Percentiles rank a stretch among this genome's conserved stretches.
These are phyloP conservation scores for Neolentinus lepideus DNA, from an alignment of 1,284 basidiomycete genomes.

Conservation along the genomic window DNA sequence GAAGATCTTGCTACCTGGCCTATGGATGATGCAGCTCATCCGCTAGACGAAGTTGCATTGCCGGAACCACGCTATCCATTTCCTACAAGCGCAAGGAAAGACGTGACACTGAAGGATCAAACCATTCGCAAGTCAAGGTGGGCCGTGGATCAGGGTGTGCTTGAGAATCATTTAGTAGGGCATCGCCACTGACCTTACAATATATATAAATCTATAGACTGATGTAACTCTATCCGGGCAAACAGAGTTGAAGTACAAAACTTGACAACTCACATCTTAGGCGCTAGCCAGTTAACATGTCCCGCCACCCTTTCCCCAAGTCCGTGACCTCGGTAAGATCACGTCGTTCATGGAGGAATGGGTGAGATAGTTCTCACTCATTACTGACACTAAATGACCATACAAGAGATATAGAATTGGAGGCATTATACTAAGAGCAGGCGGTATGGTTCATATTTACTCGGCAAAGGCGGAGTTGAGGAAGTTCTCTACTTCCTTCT, in stretches of 20 bases:
- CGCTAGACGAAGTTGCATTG: background rate
- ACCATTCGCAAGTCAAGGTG: background rate
- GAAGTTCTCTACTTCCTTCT: constrained; percentile 80
- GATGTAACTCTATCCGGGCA: no score
- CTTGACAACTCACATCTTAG: no score
- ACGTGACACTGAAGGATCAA: background rate
- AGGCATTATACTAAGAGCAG: background rate
- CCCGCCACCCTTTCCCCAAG: no score
- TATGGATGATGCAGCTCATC: background rate
- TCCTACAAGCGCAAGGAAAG: background rate
- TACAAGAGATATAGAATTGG: background rate
- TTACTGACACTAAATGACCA: background rate
- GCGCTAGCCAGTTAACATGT: no score
- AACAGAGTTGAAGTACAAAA: no score
- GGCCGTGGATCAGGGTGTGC: background rate
- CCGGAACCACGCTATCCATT: background rate
- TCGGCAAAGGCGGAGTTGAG: constrained; percentile 45
- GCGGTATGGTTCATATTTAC: background rate
- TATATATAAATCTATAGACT: no score
- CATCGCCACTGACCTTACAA: no score
- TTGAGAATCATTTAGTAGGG: no score
- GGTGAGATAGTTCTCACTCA: background rate
- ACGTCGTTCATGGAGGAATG: no score
- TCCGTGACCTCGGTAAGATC: no score
- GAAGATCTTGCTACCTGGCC: background rate